phyloP scores from a whole-genome alignment of 768 basidiomycete genomes.

The Lentinus brumalis region DNA sequence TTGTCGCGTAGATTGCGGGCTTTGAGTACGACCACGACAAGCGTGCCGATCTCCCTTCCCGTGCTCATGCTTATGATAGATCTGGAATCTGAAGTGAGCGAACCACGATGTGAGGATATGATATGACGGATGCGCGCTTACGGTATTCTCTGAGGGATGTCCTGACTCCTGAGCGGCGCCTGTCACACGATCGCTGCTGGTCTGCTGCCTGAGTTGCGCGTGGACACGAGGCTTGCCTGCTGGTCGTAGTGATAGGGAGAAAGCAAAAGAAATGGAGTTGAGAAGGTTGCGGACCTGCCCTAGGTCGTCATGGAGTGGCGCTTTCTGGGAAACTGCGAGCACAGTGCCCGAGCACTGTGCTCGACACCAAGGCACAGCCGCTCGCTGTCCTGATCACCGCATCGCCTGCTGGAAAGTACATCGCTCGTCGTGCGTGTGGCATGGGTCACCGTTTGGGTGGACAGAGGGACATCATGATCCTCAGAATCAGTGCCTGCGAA shows the following conservation, averaged over 20 bases:
- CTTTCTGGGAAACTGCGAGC: not conserved
- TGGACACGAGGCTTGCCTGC: too few relatives aligned
- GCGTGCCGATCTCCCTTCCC: conserved; percentile 61
- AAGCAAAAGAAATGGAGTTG: not conserved
- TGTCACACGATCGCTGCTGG: too few relatives aligned
- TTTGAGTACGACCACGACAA: conserved; percentile 85
- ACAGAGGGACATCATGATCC: too few relatives aligned
- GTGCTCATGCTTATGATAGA: conserved; percentile 1
- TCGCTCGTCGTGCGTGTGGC: too few relatives aligned
- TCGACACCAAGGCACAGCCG: not conserved
- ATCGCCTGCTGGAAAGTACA: not conserved
- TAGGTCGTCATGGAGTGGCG: not conserved
- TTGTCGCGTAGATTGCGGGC: conserved; percentile 82
- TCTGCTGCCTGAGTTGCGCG: too few relatives aligned
- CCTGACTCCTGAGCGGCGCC: too few relatives aligned
- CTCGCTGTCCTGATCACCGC: not conserved
- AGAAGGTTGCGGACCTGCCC: not conserved
- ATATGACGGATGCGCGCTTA: too few relatives aligned
- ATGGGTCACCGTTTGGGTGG: too few relatives aligned
- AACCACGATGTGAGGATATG: not conserved
- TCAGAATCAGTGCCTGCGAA: too few relatives aligned
- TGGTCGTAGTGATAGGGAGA: too few relatives aligned
- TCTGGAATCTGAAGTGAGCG: not conserved
- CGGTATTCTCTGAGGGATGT: too few relatives aligned
- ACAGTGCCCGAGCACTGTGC: not conserved